phyloP scores from a whole-genome alignment of 495 filamentous ascomycete species.

The Lasiosphaeris hirsuta region DNA sequence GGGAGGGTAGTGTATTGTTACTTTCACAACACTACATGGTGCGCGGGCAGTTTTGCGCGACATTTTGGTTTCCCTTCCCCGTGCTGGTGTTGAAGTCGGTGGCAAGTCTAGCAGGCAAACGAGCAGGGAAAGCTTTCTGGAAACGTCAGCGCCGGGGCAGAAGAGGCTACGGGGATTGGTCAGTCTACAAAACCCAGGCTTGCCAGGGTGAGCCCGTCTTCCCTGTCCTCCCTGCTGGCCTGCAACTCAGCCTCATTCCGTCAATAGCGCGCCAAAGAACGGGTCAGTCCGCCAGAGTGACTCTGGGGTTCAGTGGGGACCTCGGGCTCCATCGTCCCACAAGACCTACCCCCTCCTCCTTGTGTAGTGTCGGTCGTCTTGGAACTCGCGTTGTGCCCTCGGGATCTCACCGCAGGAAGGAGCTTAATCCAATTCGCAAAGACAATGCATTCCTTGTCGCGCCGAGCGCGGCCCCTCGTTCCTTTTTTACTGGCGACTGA shows the following conservation, averaged over 20 bases:
- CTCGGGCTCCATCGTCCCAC: background rate
- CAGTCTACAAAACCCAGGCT: slow-evolving; percentile 3
- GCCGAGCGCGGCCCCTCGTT: background rate
- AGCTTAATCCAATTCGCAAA: no score
- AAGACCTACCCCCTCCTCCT: background rate
- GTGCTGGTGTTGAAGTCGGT: background rate
- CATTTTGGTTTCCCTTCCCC: slow-evolving; percentile 2
- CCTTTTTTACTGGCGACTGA: background rate
- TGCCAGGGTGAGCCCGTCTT: background rate
- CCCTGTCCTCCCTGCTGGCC: background rate
- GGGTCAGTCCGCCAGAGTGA: slow-evolving; percentile 23
- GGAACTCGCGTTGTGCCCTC: background rate
- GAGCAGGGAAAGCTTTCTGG: slow-evolving; percentile 10
- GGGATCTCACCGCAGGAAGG: no score
- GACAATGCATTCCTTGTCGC: background rate
- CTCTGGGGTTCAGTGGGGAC: slow-evolving; percentile 12
- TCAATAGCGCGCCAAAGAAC: slow-evolving; percentile 23
- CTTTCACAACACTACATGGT: no score
- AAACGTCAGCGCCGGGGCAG: background rate
- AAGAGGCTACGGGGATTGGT: slow-evolving; percentile 5
- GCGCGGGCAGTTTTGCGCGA: slow-evolving; percentile 4
- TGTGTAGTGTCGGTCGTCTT: background rate
- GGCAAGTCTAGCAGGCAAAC: background rate
- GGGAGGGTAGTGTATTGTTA: no score
- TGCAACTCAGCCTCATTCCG: slow-evolving; percentile 29